Base-by-base conservation (phyloP, 1,284 basidiomycete species). In the Leccinum solheimii region DNA sequence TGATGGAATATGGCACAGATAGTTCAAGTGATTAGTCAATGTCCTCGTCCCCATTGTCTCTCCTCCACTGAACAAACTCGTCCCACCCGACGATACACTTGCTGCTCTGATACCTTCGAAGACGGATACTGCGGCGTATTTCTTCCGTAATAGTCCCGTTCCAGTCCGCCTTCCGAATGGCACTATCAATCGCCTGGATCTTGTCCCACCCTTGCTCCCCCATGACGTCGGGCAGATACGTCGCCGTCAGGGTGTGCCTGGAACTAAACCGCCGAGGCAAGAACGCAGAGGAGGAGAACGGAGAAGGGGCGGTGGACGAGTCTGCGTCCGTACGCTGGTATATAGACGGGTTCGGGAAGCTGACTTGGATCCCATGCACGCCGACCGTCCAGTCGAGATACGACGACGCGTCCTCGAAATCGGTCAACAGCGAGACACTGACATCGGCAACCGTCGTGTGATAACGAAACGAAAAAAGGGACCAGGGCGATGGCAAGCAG, bases 341-440 rank as follows among this genome's bases (percentile, higher is more conserved):
- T 67, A 81, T 68, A 5, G 86, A 81, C 14, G 94, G 95, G 71
- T 94, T 88, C 27, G 88, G 83, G 75, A 98, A 93, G 21, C 87
- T 84, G 66, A 99, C 91, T 74, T 91, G 86, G 74, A 98, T 96
- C 55, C 97, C 97, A 77, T 99, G 97, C 3, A 85, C 83, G 62
- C 96, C 97, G 63, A 97, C 76, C 8, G 87, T 88, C 97, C 97
- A 99, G 77, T 95, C 94, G 57, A 97, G 86, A 70, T 97, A 95
- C 45, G 90, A 86, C 23, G 82, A 73, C 59, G 89, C 94, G 69
- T 92, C 85, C 77, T 96, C 94, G 73, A 98, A 98, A 67, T 95
- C 86, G 16, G 95, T 98, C 60, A 99, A 84, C 65, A 99, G 83
- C 34, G 95, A 98, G 58, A 99, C 83, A 57, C 94, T 61, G 40